Evolutionary conservation across 2,329 filamentous ascomycete species (phyloP).

Genomic region (Stemphylium beticola): DNA sequence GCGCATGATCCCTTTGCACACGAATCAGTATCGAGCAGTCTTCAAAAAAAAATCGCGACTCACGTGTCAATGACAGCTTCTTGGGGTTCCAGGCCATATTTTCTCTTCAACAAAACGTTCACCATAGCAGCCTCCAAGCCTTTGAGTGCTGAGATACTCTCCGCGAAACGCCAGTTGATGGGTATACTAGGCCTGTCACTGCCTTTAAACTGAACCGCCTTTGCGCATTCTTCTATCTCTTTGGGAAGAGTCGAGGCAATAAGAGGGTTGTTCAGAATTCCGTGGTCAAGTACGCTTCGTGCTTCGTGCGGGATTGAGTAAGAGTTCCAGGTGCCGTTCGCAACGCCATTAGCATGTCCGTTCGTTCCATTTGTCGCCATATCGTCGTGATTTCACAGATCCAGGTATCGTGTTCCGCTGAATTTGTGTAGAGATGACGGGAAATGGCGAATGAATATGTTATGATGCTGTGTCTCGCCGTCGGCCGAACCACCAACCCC

Average conservation of each 20-base stretch:
- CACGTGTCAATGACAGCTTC: slow-evolving; percentile 57
- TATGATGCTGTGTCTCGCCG: not conserved
- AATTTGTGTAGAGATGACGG: too few species aligned
- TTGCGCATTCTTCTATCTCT: slow-evolving; percentile 46
- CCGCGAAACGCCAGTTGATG: slow-evolving; percentile 64
- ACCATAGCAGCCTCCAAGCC: slow-evolving; percentile 57
- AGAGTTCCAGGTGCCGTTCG: not conserved
- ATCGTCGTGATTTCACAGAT: not conserved
- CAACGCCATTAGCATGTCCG: slow-evolving; percentile 3
- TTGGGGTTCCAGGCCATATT: slow-evolving; percentile 52
- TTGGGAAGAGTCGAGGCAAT: slow-evolving; percentile 47
- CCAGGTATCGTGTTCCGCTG: too few species aligned
- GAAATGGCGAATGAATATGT: too few species aligned
- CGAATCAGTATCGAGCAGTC: not conserved
- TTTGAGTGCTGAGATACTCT: slow-evolving; percentile 59
- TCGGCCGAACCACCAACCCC: too few species aligned
- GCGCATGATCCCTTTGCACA: slow-evolving; percentile 47
- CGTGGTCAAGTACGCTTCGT: slow-evolving; percentile 39
- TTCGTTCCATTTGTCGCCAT: slow-evolving; percentile 2
- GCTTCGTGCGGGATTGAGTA: slow-evolving; percentile 42
- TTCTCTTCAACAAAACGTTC: slow-evolving; percentile 53
- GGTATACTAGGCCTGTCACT: slow-evolving; percentile 54
- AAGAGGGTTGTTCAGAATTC: slow-evolving; percentile 53
- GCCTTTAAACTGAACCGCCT: slow-evolving; percentile 53
- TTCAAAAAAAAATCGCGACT: not conserved